A percentile compares a stretch with the other conserved stretches of the same genome.
Conservation (phyloP, 2,329 filamentous ascomycete species). For the Pseudogymnoascus sp. region DNA sequence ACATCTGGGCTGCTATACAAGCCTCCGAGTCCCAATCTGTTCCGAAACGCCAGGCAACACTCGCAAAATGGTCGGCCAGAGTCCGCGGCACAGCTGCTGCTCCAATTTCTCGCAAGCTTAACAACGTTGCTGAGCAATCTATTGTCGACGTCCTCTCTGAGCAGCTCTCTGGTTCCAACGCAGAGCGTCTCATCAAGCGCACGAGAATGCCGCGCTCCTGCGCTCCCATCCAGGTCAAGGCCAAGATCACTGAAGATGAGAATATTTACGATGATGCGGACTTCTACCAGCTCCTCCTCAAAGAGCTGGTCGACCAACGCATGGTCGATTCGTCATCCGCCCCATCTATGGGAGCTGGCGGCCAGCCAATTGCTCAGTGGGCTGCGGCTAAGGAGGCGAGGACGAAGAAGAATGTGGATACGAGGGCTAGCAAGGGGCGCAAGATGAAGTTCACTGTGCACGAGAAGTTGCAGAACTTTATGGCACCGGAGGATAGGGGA, state of each 20-base stretch:
- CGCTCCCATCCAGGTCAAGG: constrained; percentile 58
- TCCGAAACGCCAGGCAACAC: constrained; percentile 56
- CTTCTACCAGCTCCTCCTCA: constrained; percentile 88
- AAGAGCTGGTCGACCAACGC: constrained; percentile 86
- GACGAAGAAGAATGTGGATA: constrained; percentile 76
- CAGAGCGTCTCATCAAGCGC: constrained; percentile 59
- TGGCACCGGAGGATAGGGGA: constrained; percentile 80
- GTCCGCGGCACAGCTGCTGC: constrained; percentile 53
- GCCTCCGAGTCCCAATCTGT: constrained; percentile 51
- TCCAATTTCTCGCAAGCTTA: constrained; percentile 48
- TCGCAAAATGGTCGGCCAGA: constrained; percentile 88
- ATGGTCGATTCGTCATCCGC: constrained; percentile 54
- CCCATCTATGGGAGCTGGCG: constrained; percentile 31
- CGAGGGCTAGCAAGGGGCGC: constrained; percentile 87
- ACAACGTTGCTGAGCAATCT: constrained; percentile 43
- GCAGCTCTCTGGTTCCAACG: constrained; percentile 48
- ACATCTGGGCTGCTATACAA: constrained; percentile 66
- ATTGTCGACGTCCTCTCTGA: constrained; percentile 60
- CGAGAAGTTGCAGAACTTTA: constrained; percentile 96
- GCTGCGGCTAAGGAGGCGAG: constrained; percentile 68
- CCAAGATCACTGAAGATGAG: constrained; percentile 47
- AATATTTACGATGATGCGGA: constrained; percentile 85
- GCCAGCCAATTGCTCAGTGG: constrained; percentile 49
- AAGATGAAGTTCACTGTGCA: constrained; percentile 93
- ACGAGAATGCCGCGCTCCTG: constrained; percentile 67